These are phyloP conservation scores for Canariomyces notabilis DNA, from an alignment of 2,329 filamentous ascomycete species.

Conservation along the genomic window DNA sequence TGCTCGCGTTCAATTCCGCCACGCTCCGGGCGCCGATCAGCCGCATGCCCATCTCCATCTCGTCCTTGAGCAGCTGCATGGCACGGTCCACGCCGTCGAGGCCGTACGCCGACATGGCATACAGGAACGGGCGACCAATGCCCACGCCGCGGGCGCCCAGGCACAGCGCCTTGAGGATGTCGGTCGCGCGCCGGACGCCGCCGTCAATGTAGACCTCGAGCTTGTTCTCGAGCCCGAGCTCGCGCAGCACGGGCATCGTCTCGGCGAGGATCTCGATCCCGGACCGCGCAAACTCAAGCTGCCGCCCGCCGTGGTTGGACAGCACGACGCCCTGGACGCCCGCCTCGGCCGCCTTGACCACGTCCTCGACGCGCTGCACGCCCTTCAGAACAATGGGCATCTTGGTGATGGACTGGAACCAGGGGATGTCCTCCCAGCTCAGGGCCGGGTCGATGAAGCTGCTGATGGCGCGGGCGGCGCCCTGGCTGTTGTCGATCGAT, in stretches of 20 bases:
- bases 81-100: slow-evolving; percentile 81
- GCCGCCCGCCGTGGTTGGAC: slow-evolving; percentile 91
- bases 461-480: slow-evolving; percentile 89
- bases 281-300: slow-evolving; percentile 86
- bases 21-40: slow-evolving; percentile 75
- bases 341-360: slow-evolving; percentile 74
- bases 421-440: slow-evolving; percentile 89
- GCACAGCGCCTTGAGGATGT: slow-evolving; percentile 93
- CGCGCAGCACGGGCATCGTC: slow-evolving; percentile 80
- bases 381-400: slow-evolving; percentile 98
- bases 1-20: slow-evolving; percentile 70
- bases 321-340: slow-evolving; percentile 87
- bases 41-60: slow-evolving; percentile 99
- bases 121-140: slow-evolving; percentile 91
- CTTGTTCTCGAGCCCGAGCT: slow-evolving; percentile 65
- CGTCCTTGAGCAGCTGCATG: slow-evolving; percentile 88
- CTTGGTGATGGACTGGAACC: slow-evolving; percentile 83
- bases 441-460: slow-evolving; percentile 95
- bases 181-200: slow-evolving; percentile 81
- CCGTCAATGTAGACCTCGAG: slow-evolving; percentile 91
- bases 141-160: slow-evolving; percentile 88
- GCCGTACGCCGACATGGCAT: slow-evolving; percentile 92
- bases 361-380: slow-evolving; percentile 92
- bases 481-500: slow-evolving; percentile 79
- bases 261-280: slow-evolving; percentile 88